Base-by-base conservation (phyloP, 2,329 filamentous ascomycete genomes). In the Aureobasidium uvarum region DNA sequence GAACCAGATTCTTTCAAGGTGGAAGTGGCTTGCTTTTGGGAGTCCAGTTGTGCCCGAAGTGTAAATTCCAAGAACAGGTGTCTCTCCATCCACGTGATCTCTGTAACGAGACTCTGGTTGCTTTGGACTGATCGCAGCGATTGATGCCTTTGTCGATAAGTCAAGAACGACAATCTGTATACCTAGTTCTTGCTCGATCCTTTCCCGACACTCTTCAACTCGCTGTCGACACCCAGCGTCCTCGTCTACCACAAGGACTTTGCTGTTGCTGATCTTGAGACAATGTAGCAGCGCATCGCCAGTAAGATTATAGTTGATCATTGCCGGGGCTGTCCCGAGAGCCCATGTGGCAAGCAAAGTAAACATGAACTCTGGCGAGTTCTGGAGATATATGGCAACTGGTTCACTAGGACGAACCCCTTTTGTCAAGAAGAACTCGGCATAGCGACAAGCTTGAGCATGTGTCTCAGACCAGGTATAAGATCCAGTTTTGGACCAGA, bases 21-120 rank as follows among this genome's bases (percentile, higher is more conserved):
- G 84, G 69, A 90, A 86, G 0, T 82, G 74, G 69, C 86, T 88
- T 1, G 86, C 89, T 74, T 93, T 93, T 13, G 90, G 89, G 69
- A 90, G 75, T 2, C 90, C 90, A 0, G 90, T 92, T 0, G 90
- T 92, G 16, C 67, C 67, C 11, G 62, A 65, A 20, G 90, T 93
- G 74, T 91, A 92, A 70, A 92, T 86, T 28, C 92, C 74, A 36
- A 83, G 85, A 69, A 86, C 81, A 0, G 89, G 85, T 69, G 81
- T 86, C 16, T 78, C 75, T 0, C 79, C 80, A 52, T 78, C 77
- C 1, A 89, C 79, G 3, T 76, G 77, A 5, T 78, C 77, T 50
- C 88, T 81, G 65, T 86, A 80, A 36, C 81, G 78, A 68, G 89
- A 83, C 0, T 80, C 81, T 0, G 86, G 85, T 58, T 84, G 77